phyloP scores from a whole-genome alignment of 2,329 filamentous ascomycete species.

The Ceratocystis ficicola region DNA sequence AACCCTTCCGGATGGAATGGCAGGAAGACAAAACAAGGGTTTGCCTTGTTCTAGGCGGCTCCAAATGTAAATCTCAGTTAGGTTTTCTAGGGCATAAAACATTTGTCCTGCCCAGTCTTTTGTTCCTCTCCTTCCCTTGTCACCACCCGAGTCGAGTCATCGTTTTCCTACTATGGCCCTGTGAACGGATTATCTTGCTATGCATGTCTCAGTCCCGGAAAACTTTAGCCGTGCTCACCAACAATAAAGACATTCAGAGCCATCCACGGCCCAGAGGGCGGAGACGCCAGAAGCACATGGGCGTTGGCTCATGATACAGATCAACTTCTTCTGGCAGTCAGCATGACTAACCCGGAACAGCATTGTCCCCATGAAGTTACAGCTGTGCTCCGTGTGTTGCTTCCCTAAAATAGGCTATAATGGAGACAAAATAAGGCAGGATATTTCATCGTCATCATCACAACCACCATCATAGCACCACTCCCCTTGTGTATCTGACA shows the following conservation, averaged over 20 bases:
- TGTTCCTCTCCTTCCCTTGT: too few species aligned
- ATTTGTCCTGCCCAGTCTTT: too few species aligned
- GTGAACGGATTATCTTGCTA: not conserved
- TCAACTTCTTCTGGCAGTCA: not conserved
- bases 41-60: too few species aligned
- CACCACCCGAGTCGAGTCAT: not conserved
- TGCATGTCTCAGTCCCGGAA: conserved; percentile 6
- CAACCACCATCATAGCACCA: too few species aligned
- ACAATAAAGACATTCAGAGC: not conserved
- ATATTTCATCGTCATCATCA: not conserved
- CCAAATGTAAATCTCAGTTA: too few species aligned
- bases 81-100: too few species aligned
- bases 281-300: not conserved
- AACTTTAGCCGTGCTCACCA: not conserved
- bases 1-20: not conserved
- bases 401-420: conserved; percentile 3
- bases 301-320: not conserved
- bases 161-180: not conserved
- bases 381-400: not conserved
- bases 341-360: not conserved
- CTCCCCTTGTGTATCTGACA: too few species aligned
- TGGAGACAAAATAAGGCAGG: not conserved
- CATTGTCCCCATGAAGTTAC: not conserved
- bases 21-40: not conserved
- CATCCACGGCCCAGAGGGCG: not conserved